phyloP scores from a whole-genome alignment of 139 green algal genomes.

The Tetraselmis striata region DNA sequence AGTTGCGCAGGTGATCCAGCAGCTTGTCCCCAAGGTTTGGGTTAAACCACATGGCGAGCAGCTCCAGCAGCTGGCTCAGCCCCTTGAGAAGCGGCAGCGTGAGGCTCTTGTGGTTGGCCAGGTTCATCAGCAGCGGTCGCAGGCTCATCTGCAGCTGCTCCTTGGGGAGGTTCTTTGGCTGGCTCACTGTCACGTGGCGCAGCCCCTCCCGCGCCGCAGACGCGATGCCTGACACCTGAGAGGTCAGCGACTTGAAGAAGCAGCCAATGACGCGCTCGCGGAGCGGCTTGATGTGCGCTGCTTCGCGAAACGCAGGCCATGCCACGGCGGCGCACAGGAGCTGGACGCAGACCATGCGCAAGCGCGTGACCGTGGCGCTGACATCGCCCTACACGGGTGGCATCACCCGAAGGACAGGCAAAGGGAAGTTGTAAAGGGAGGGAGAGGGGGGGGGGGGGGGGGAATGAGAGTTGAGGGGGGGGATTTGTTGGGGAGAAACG shows the following conservation, averaged over 20 bases:
- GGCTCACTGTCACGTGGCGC: slow-evolving; percentile 20
- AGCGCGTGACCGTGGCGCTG: slow-evolving; percentile 26
- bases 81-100: slow-evolving; percentile 27
- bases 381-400: background rate
- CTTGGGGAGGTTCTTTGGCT: slow-evolving; percentile 43
- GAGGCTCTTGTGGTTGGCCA: slow-evolving; percentile 70
- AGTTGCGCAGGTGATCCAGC: slow-evolving; percentile 85
- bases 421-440: no score
- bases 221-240: slow-evolving; percentile 34
- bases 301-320: slow-evolving; percentile 55
- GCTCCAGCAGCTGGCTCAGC: slow-evolving; percentile 55
- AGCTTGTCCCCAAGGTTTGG: slow-evolving; percentile 90
- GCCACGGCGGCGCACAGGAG: slow-evolving; percentile 66
- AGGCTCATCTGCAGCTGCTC: slow-evolving; percentile 60
- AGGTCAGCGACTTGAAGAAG: slow-evolving; percentile 47
- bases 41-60: slow-evolving; percentile 90
- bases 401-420: no score
- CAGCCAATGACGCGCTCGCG: slow-evolving; percentile 1
- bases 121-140: slow-evolving; percentile 80
- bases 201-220: slow-evolving; percentile 37
- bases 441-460: no score
- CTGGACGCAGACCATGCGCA: slow-evolving; percentile 70
- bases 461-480: no score
- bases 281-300: background rate
- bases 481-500: no score